A percentile compares a stretch with the other conserved stretches of the same genome.
Evolutionary conservation across 805 yeast genomes (phyloP).

Genomic region (Ogataea philodendri): DNA sequence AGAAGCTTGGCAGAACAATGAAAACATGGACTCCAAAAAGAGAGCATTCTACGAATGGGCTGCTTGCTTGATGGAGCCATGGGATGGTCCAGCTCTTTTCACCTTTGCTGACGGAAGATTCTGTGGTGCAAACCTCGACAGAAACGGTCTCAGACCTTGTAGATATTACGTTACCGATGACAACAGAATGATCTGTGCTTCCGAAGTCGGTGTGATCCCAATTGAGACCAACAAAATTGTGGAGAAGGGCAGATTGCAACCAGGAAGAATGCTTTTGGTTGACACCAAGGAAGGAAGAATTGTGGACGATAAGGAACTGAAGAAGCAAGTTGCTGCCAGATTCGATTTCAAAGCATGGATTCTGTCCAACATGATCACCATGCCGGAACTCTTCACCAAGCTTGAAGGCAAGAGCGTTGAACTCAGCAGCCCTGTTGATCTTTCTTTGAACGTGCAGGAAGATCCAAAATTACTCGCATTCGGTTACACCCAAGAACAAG

Average conservation of each 20-base stretch:
- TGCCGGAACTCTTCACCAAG: slow-evolving; percentile 70
- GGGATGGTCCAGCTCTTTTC: slow-evolving; percentile 99
- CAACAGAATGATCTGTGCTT: slow-evolving; percentile 94
- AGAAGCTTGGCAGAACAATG: slow-evolving; percentile 95
- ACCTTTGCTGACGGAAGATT: slow-evolving; percentile 96
- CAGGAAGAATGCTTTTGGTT: slow-evolving; percentile 93
- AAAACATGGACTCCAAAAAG: slow-evolving; percentile 83
- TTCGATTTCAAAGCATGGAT: slow-evolving; percentile 95
- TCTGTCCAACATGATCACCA: slow-evolving; percentile 76
- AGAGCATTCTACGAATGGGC: slow-evolving; percentile 99
- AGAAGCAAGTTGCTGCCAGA: slow-evolving; percentile 71
- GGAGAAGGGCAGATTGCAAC: slow-evolving; percentile 91
- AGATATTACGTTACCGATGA: slow-evolving; percentile 94
- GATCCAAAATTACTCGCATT: slow-evolving; percentile 84
- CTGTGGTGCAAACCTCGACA: slow-evolving; percentile 97
- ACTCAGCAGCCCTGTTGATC: slow-evolving; percentile 27
- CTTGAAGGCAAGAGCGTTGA: slow-evolving; percentile 43
- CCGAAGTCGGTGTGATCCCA: slow-evolving; percentile 96
- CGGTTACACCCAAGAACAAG: slow-evolving; percentile 94
- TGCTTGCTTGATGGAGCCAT: slow-evolving; percentile 97
- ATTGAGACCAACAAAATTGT: slow-evolving; percentile 78
- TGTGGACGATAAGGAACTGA: slow-evolving; percentile 90
- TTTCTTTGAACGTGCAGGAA: slow-evolving; percentile 54
- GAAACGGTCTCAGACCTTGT: slow-evolving; percentile 98
- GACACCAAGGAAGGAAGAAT: slow-evolving; percentile 91